Conservation (phyloP, 257 asterid species). For the Solanum piurae region DNA sequence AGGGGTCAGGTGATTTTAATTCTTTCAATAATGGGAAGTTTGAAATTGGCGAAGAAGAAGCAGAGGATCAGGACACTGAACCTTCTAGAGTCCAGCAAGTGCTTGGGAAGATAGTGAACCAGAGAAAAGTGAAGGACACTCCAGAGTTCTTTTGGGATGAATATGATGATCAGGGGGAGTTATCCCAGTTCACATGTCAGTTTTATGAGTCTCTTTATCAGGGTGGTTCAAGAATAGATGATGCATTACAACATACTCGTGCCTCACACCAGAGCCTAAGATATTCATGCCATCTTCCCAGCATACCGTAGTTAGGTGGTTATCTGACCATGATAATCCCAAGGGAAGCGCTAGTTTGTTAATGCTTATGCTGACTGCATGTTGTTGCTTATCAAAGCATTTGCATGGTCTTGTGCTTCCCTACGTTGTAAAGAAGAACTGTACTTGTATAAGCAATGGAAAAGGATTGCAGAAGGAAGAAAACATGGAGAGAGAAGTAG, state of each 20-base stretch:
- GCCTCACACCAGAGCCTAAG: constrained; percentile 52
- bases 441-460: not conserved
- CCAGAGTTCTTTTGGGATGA: constrained; percentile 45
- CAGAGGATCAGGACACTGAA: constrained; percentile 27
- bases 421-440: not conserved
- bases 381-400: not conserved
- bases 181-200: constrained; percentile 55
- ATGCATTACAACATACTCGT: constrained; percentile 43
- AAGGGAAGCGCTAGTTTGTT: not conserved
- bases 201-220: constrained; percentile 58
- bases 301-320: not conserved
- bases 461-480: not conserved
- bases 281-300: constrained; percentile 51
- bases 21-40: constrained; percentile 59
- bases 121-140: constrained; percentile 40
- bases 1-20: constrained; percentile 64
- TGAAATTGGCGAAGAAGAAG: constrained; percentile 84
- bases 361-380: not conserved
- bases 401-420: not conserved
- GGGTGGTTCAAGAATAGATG: constrained; percentile 50
- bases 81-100: constrained; percentile 52
- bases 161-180: constrained; percentile 63
- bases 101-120: constrained; percentile 87
- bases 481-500: not conserved
- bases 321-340: not conserved